These are phyloP conservation scores for Clonostachys sp. DNA, from an alignment of 2,329 filamentous ascomycete genomes.

Conservation along the genomic window DNA sequence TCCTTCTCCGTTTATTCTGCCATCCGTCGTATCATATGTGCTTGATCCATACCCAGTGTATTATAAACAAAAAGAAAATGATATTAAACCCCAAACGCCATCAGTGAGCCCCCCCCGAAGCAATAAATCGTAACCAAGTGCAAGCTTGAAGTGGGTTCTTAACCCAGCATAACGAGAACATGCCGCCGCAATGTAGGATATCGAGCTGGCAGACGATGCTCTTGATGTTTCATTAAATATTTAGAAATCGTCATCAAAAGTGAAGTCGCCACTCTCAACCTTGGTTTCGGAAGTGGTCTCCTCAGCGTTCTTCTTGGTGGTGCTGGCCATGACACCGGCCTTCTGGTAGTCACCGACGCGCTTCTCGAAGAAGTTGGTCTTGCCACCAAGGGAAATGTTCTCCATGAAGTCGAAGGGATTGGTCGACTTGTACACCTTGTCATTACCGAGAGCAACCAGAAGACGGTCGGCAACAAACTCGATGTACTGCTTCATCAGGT, in stretches of 20 bases:
- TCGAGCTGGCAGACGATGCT: neutral
- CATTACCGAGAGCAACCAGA: conserved; percentile 86
- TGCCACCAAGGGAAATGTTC: conserved; percentile 96
- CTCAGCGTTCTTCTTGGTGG: conserved; percentile 67
- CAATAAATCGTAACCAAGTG: neutral
- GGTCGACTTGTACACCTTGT: conserved; percentile 85
- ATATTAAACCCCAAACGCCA: neutral
- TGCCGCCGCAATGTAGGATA: too few relatives aligned
- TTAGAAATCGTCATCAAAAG: conserved; percentile 97
- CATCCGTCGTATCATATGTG: conserved; percentile 1
- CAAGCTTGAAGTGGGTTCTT: too few relatives aligned
- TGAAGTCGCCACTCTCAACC: conserved; percentile 72
- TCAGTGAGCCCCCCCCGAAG: neutral
- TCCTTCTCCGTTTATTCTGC: too few relatives aligned
- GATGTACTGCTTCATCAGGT: conserved; percentile 99
- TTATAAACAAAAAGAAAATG: neutral
- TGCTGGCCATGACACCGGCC: conserved; percentile 95
- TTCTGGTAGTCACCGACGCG: conserved; percentile 99
- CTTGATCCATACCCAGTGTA: conserved; percentile 1
- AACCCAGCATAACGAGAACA: too few relatives aligned
- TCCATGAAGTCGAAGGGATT: conserved; percentile 99
- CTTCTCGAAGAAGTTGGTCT: conserved; percentile 99
- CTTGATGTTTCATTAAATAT: conserved; percentile 17
- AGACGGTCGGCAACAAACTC: conserved; percentile 98
- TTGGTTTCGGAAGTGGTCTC: conserved; percentile 37